Evolutionary conservation across 352 stramenopile species (phyloP).

Genomic region (Globisporangium rhizosaccharum): DNA sequence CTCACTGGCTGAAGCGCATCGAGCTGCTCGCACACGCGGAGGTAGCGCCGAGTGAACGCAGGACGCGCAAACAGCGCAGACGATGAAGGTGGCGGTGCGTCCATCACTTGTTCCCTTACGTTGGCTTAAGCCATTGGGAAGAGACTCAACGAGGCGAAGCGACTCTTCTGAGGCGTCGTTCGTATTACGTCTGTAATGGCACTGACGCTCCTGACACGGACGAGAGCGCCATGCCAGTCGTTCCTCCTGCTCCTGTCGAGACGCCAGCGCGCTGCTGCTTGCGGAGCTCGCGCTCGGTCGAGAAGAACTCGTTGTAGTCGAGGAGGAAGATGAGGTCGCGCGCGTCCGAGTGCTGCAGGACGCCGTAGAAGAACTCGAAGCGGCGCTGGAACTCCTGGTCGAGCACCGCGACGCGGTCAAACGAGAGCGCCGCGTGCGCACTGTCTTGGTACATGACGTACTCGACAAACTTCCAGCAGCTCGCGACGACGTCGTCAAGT

Average conservation of each 20-base stretch:
- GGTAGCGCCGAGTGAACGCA: slow-evolving; percentile 17
- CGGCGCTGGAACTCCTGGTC: slow-evolving; percentile 46
- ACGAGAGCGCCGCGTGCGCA: slow-evolving; percentile 12
- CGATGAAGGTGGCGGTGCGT: background rate
- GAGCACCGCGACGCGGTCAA: slow-evolving; percentile 30
- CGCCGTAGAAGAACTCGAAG: slow-evolving; percentile 60
- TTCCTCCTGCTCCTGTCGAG: background rate
- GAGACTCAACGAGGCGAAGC: background rate
- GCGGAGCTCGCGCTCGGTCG: slow-evolving; percentile 28
- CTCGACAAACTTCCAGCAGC: slow-evolving; percentile 72
- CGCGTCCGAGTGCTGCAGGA: slow-evolving; percentile 55
- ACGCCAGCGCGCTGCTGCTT: slow-evolving; percentile 16
- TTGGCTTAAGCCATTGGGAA: no score
- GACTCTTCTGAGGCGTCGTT: background rate
- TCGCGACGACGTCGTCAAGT: slow-evolving; percentile 51
- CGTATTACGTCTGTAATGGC: no score
- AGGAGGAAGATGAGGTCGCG: slow-evolving; percentile 70
- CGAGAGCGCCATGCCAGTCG: background rate
- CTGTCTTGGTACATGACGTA: slow-evolving; percentile 45
- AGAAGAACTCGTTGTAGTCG: slow-evolving; percentile 70
- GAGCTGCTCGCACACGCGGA: slow-evolving; percentile 24
- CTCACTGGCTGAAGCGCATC: slow-evolving; percentile 21
- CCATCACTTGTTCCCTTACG: background rate
- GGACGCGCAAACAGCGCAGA: background rate
- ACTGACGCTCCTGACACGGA: background rate